Percentiles rank a stretch among this genome's conserved stretches.
These are phyloP conservation scores for Pyrus bretschneideri DNA, from an alignment of 306 rosid genomes.

Conservation along the genomic window DNA sequence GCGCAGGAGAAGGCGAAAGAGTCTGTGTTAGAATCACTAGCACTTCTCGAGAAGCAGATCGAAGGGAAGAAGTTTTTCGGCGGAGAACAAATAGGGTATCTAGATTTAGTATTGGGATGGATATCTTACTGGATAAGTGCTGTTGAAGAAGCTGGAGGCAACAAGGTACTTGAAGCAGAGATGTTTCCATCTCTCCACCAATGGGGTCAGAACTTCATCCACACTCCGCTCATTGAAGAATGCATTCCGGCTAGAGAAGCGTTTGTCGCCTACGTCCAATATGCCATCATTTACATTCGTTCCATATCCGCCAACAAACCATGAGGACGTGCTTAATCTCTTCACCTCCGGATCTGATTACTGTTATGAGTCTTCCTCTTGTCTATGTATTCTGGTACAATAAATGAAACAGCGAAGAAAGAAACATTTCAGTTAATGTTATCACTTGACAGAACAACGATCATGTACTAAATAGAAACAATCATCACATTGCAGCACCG, in stretches of 20 bases:
- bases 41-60: constrained; percentile 37
- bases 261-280: constrained; percentile 7
- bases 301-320: constrained; percentile 24
- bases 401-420: background rate
- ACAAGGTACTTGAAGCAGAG: constrained; percentile 34
- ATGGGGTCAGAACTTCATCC: constrained; percentile 48
- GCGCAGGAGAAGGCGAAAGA: constrained; percentile 37
- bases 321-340: background rate
- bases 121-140: constrained; percentile 35
- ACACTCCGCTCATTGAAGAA: constrained; percentile 44
- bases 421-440: background rate
- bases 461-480: background rate
- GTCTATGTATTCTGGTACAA: background rate
- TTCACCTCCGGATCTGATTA: background rate
- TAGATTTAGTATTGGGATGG: constrained; percentile 35
- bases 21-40: constrained; percentile 27
- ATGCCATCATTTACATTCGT: constrained; percentile 26
- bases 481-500: background rate
- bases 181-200: constrained; percentile 40
- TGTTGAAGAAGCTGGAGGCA: constrained; percentile 44
- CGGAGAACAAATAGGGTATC: constrained; percentile 32
- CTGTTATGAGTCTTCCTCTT: background rate
- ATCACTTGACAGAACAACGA: background rate
- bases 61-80: constrained; percentile 39
- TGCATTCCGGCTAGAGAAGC: constrained; percentile 18